Base-by-base conservation (phyloP, 176 grass and related monocot species). In the Musa acuminata region DNA sequence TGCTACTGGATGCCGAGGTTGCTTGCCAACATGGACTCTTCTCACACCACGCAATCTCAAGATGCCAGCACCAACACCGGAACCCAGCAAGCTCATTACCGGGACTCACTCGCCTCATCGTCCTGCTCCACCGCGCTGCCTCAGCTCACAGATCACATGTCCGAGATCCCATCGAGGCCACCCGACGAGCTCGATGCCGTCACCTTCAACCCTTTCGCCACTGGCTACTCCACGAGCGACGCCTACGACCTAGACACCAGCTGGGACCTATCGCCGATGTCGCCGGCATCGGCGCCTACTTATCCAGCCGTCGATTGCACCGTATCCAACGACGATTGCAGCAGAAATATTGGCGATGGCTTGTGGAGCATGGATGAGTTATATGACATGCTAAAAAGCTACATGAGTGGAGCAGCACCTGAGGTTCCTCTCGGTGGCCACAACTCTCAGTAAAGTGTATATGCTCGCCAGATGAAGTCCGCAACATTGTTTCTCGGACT, bases 1-100 rank as follows among this genome's bases (percentile, higher is more conserved):
- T 62, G 57, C 57, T 62, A 62, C 57, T 62, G 57, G 57, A 14
- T 62, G 57, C 57, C 57, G 57, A 62, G 57, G 57, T 62, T 62
- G 57, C 57, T 62, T n/a, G 57, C 14, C 17, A 14, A 8, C 12
- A 62, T 62, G 57, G 57, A 8, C 57, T 21, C 57, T 62, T n/a
- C 57, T 4, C 17, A 14, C 12, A 8, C 57, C 57, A n/a, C 20
- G 57, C 57, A 62, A 62, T 62, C 57, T 62, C 57, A 8, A 62
- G 1, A 19, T 14, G 14, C 57, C 57, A 21, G 6, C 16, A 17
- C 54, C 20, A 62, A 17, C 57, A 2, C 57, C 35, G 35, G 35
- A 8, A 62, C 57, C 12, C 57, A 8, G 57, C 2, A 6, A 14
- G 7, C 14, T 19, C 57, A 14, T 62, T 14, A 19, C 57, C 17